Base-by-base conservation (phyloP, 768 basidiomycete species). In the Psilocybe cubensis region DNA sequence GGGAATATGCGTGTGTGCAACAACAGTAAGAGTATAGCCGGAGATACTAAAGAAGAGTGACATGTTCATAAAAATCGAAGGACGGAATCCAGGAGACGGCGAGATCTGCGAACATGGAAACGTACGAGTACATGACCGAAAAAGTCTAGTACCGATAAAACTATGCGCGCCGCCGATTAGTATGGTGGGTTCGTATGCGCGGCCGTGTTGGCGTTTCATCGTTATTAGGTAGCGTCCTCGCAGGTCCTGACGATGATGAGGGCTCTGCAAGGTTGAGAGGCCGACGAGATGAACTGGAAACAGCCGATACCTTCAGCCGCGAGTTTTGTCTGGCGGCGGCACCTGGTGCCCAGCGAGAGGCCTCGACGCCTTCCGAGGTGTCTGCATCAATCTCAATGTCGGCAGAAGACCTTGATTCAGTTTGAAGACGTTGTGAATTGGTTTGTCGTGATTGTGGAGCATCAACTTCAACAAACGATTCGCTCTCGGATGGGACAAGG, bases 401-500 rank as follows among this genome's bases (percentile, higher is more conserved):
- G n/a, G 46, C 35, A 38, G 35, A 38, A 38, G 35, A 17, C 31
- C 31, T 33, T 38, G 14, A 11, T 4, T 38, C 11, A 14, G 35
- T 11, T 11, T 8, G 5, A 6, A 10, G 35, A 38, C 14, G 35
- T n/a, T 11, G 35, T n/a, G 14, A 38, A 38, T n/a, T 38, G 8
- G 35, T 8, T 11, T 38, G 35, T 17, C 35, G 35, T 41, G 52
- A 51, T 23, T 60, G 61, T 7, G 60, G 63, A 38, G 54, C 42
- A 11, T 67, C 67, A 41, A 62, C 57, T 54, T 68, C 66, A n/a
- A 60, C 55, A 44, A 67, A 69, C 18, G 74, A 79, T 62, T 75
- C 82, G 54, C 68, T 72, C 43, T 80, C 80, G 4, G 76, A 78
- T 4, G 75, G 68, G 6, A 72, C 73, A 57, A 84, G 69, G 63